Evolutionary conservation across 106 monocot species (phyloP), one percentile per base, ranked within the genome.

Genomic region (Xerophyta viscosa): DNA sequence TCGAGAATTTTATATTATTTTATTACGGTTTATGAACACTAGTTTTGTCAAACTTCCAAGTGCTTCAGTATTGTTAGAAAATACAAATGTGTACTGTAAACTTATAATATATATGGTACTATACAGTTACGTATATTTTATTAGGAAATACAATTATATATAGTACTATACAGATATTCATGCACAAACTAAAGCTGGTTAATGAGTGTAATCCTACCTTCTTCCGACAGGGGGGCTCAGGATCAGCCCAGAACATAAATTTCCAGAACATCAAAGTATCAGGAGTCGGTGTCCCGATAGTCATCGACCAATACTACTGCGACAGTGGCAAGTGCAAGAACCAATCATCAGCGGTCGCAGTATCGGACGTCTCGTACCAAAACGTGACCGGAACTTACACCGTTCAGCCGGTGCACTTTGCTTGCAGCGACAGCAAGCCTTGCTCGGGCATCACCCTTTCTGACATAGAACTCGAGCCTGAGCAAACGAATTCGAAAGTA

Each of bases 251-350:
- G 37, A 52, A 61, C 46, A 41, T 79, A 27, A 64, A 27, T 13
- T 73, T 67, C 51, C 57, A 68, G 1, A 62, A 66, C 25, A 66
- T 82, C 31, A 21, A 62, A 52, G 62, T 77, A 2, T 57, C 61
- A 1, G 57, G 43, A 29, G 82, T 82, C 4, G 17, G 53, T 37
- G 72, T 43, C 2, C 73, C 77, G 1, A 77, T 82, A 11, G 61
- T 66, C 57, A 82, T 82, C 49, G 69, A 73, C 29, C 82, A 82
- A 39, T 82, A 37, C 60, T 79, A 79, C 60, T 73, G 69, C 15
- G 61, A 56, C n/a, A 1, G 18, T 0, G 39, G 47, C 21, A 48
- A 17, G 6, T 81, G 67, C 72, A 62, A 51, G 60, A 77, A 82
- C 72, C 65, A 72, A 48, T 52, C 76, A 14, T 60, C 67, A 4